Conservation (phyloP, 306 rosid genomes). For the Mucuna pruriens region DNA sequence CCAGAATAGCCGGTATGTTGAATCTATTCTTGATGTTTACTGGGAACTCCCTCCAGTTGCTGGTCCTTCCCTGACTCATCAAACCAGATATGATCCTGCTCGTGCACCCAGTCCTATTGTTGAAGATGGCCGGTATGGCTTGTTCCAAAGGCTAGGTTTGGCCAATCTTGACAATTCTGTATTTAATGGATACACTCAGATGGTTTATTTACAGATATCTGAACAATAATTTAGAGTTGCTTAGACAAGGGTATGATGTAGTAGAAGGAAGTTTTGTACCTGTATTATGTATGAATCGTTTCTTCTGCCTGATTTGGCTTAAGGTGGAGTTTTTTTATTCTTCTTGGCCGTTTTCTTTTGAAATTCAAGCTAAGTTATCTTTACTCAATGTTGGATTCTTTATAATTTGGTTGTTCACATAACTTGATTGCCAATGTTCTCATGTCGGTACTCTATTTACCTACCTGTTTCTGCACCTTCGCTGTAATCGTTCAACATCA, state of each 20-base stretch:
- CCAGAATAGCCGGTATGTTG: conserved; percentile 82
- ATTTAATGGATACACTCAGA: conserved; percentile 97
- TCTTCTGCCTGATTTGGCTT: conserved; percentile 46
- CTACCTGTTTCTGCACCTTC: not conserved
- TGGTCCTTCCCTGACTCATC: conserved; percentile 98
- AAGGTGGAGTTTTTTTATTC: conserved; percentile 38
- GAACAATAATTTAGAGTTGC: conserved; percentile 53
- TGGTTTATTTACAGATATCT: conserved; percentile 94
- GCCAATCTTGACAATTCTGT: conserved; percentile 73
- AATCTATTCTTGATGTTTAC: conserved; percentile 91
- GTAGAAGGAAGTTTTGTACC: conserved; percentile 41
- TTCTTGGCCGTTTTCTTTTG: conserved; percentile 11
- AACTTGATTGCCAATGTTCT: not conserved
- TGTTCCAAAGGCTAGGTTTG: conserved; percentile 84
- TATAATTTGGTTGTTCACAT: not conserved
- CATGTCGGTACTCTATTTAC: not conserved
- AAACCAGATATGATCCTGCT: conserved; percentile 96
- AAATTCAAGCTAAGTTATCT: conserved; percentile 27
- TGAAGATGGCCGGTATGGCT: conserved; percentile 91
- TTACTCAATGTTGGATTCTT: not conserved
- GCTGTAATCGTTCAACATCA: not conserved
- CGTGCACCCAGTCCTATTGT: conserved; percentile 80
- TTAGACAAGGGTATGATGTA: conserved; percentile 41
- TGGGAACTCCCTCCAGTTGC: conserved; percentile 99
- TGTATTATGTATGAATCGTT: conserved; percentile 36